Conservation (phyloP, 2,329 filamentous ascomycete species). For the Cordyceps fumosorosea region DNA sequence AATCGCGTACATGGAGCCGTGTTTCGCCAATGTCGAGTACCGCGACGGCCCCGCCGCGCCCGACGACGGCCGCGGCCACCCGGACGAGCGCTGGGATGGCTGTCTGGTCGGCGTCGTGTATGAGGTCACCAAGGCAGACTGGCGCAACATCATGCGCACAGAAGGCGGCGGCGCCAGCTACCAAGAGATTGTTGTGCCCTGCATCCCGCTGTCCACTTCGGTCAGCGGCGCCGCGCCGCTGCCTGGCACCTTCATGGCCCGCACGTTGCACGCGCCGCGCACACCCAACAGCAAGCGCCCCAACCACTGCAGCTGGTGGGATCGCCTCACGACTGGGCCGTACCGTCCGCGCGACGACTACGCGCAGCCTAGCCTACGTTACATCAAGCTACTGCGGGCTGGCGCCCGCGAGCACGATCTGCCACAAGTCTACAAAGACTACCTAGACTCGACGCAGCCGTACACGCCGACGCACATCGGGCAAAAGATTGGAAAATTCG, state of each 20-base stretch:
- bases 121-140: conserved; percentile 81
- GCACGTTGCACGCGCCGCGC: conserved; percentile 71
- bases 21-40: conserved; percentile 75
- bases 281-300: conserved; percentile 29
- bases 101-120: conserved; percentile 91
- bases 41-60: conserved; percentile 30
- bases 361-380: conserved; percentile 77
- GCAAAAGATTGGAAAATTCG: conserved; percentile 58
- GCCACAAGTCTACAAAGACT: conserved; percentile 69
- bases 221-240: conserved; percentile 29
- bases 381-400: conserved; percentile 70
- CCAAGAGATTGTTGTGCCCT: conserved; percentile 73
- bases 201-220: conserved; percentile 55
- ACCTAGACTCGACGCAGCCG: conserved; percentile 60
- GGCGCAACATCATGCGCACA: conserved; percentile 77
- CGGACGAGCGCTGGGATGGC: conserved; percentile 56
- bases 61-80: neutral
- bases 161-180: conserved; percentile 87
- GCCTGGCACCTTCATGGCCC: conserved; percentile 66
- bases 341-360: conserved; percentile 61
- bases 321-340: conserved; percentile 37
- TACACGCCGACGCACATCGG: conserved; percentile 62
- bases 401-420: conserved; percentile 77
- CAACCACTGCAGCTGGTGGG: conserved; percentile 36
- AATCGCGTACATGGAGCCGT: conserved; percentile 80